Percentiles rank a stretch among this genome's conserved stretches.
These are phyloP conservation scores for Dunaliella salina DNA, from an alignment of 163 green algal species.

Conservation along the genomic window DNA sequence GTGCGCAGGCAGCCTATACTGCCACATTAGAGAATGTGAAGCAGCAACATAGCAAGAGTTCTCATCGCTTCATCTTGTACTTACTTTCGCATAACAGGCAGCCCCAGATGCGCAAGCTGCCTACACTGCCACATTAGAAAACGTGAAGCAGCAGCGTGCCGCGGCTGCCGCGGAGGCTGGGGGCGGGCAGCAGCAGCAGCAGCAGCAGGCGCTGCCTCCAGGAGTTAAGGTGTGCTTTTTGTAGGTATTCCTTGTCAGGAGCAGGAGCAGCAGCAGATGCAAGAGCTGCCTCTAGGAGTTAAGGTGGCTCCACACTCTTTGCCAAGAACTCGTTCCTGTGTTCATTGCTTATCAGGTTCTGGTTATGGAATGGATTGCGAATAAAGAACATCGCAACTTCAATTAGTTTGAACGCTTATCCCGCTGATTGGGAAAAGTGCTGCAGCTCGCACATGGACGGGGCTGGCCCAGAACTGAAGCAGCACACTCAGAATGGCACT, in stretches of 20 bases:
- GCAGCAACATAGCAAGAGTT: not conserved
- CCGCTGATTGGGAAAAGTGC: no score
- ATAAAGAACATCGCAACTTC: no score
- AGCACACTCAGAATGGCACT: no score
- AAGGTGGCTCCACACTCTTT: no score
- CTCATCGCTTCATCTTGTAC: no score
- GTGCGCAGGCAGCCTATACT: slow-evolving; percentile 3
- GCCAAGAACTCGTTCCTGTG: no score
- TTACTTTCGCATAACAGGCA: slow-evolving; percentile 1
- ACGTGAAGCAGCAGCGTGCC: slow-evolving; percentile 13
- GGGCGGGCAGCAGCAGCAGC: slow-evolving; percentile 3
- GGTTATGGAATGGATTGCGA: no score
- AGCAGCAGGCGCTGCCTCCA: slow-evolving; percentile 21
- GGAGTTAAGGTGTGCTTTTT: slow-evolving; percentile 18
- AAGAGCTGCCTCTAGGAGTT: slow-evolving; percentile 21
- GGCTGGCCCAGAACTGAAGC: no score
- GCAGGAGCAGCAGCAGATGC: slow-evolving; percentile 6
- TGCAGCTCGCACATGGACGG: no score
- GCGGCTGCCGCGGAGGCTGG: slow-evolving; percentile 6
- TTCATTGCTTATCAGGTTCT: no score
- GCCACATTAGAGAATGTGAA: slow-evolving; percentile 3
- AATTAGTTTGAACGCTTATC: no score
- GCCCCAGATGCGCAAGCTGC: slow-evolving; percentile 7
- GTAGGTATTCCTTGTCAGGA: no score
- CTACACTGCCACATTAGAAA: not conserved